Conservation (phyloP, 345 rosid species). For the Eucalyptus caleyi region DNA sequence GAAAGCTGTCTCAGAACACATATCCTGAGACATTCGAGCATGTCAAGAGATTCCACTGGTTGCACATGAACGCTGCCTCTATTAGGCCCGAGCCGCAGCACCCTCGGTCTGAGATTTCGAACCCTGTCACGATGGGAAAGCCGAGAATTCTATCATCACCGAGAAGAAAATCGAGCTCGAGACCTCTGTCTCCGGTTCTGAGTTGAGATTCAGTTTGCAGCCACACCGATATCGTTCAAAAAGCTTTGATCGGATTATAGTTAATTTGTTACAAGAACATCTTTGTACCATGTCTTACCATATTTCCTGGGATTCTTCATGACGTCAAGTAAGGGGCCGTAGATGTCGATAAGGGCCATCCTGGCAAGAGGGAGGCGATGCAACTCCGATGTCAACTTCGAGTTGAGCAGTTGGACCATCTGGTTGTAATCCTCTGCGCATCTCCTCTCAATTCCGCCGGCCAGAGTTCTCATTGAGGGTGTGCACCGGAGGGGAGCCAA, state of each 20-base stretch:
- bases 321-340: slow-evolving; percentile 1
- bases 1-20: slow-evolving; percentile 37
- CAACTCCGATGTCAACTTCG: not conserved
- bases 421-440: slow-evolving; percentile 3
- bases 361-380: not conserved
- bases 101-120: slow-evolving; percentile 16
- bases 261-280: not conserved
- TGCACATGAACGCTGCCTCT: slow-evolving; percentile 13
- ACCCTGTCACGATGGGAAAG: slow-evolving; percentile 7
- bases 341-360: slow-evolving; percentile 3
- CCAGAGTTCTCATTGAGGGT: slow-evolving; percentile 7
- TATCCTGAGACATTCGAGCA: slow-evolving; percentile 6
- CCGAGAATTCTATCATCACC: not conserved
- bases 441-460: not conserved
- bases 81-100: slow-evolving; percentile 30
- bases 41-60: not conserved
- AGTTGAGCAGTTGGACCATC: slow-evolving; percentile 8
- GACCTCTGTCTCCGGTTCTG: fast-evolving
- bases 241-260: not conserved
- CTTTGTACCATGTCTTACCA: slow-evolving; percentile 1
- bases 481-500: slow-evolving; percentile 10
- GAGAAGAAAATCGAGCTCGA: not conserved
- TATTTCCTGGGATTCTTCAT: slow-evolving; percentile 1
- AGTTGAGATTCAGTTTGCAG: not conserved
- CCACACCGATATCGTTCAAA: not conserved